Percentiles rank a stretch among this genome's conserved stretches.
These are phyloP conservation scores for Sisymbrium altissimum DNA, from an alignment of 345 rosid species.

Conservation along the genomic window DNA sequence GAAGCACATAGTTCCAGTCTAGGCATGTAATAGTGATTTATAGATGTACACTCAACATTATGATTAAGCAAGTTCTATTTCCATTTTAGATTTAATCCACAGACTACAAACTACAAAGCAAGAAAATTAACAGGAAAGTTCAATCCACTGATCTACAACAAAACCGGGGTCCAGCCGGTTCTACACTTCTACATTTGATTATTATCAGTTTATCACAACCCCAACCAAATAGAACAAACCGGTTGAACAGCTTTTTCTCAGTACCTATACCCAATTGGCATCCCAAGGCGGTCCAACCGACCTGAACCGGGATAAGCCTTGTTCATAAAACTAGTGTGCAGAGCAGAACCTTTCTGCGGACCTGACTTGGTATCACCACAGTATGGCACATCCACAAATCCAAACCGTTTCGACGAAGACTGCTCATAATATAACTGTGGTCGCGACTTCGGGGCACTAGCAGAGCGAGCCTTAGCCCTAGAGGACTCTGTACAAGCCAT, in stretches of 20 bases:
- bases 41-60: not conserved
- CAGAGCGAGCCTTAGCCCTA: slow-evolving; percentile 70
- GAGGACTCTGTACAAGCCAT: slow-evolving; percentile 91
- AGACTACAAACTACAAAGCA: slow-evolving; percentile 19
- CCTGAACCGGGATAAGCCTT: slow-evolving; percentile 97
- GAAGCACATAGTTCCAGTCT: not conserved
- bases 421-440: slow-evolving; percentile 53
- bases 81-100: slow-evolving; percentile 18
- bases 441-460: slow-evolving; percentile 83
- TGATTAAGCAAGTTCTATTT: slow-evolving; percentile 11
- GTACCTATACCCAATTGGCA: slow-evolving; percentile 58
- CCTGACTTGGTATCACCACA: slow-evolving; percentile 43
- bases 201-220: not conserved
- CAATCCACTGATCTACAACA: slow-evolving; percentile 21
- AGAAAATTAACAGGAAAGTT: slow-evolving; percentile 15
- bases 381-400: slow-evolving; percentile 30
- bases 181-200: slow-evolving; percentile 1
- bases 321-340: slow-evolving; percentile 54
- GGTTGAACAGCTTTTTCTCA: slow-evolving; percentile 1
- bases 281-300: slow-evolving; percentile 78
- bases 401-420: slow-evolving; percentile 67
- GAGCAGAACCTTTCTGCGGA: slow-evolving; percentile 50
- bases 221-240: not conserved
- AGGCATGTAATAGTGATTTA: not conserved
- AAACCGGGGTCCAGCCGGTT: not conserved